Evolutionary conservation across 495 filamentous ascomycete species (phyloP).

Genomic region (Wilcoxina mikolae): DNA sequence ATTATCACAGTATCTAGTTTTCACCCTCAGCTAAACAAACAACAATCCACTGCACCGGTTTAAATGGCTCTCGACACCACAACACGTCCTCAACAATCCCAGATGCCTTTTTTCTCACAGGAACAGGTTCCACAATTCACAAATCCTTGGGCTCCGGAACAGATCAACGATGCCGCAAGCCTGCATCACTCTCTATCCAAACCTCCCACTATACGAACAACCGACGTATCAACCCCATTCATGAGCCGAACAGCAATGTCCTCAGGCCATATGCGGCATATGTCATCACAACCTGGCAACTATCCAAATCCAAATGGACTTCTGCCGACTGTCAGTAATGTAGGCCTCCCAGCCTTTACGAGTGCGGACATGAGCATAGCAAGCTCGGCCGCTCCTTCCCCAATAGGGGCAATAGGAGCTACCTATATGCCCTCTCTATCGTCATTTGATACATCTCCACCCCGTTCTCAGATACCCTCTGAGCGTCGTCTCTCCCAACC

Average conservation of each 20-base stretch:
- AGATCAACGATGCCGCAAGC: conserved; percentile 40
- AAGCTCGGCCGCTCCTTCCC: conserved; percentile 49
- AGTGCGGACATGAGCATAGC: conserved; percentile 34
- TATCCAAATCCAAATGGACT: conserved; percentile 21
- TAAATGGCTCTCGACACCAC: conserved; percentile 3
- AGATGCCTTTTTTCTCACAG: conserved; percentile 2
- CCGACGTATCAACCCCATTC: conserved; percentile 33
- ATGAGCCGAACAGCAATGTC: conserved; percentile 30
- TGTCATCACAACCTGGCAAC: conserved; percentile 38
- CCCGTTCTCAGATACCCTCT: conserved; percentile 36
- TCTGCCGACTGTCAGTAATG: conserved; percentile 30
- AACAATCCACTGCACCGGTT: conserved; percentile 4
- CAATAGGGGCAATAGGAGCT: conserved; percentile 43
- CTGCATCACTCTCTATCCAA: conserved; percentile 31
- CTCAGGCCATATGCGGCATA: conserved; percentile 47
- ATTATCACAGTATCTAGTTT: conserved; percentile 2
- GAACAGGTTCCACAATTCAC: conserved; percentile 49
- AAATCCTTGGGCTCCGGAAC: conserved; percentile 67
- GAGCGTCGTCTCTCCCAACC: conserved; percentile 78
- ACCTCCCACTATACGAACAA: conserved; percentile 33
- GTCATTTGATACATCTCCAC: conserved; percentile 47
- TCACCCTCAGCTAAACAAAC: neutral
- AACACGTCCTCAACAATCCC: conserved; percentile 6
- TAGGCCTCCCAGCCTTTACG: conserved; percentile 32
- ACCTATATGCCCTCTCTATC: conserved; percentile 51